These are phyloP conservation scores for Scleroderma bovista DNA, from an alignment of 768 basidiomycete species.

Conservation along the genomic window DNA sequence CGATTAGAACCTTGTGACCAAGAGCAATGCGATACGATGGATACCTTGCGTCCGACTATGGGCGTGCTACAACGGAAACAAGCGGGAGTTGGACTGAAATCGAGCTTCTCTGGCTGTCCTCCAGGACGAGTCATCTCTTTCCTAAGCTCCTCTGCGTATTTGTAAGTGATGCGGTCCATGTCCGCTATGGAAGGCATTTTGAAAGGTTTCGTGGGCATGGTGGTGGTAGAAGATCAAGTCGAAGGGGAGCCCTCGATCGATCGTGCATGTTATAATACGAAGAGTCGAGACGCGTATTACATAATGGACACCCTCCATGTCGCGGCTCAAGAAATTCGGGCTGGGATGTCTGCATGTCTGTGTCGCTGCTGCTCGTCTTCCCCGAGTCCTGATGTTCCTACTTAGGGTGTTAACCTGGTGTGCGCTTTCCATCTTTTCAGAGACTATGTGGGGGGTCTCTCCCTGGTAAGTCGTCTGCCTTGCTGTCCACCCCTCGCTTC, in stretches of 20 bases:
- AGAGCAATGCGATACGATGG: background rate
- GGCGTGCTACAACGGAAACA: slow-evolving; percentile 19
- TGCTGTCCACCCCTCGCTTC: background rate
- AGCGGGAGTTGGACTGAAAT: slow-evolving; percentile 17
- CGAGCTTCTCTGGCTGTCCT: slow-evolving; percentile 24
- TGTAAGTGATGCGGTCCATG: slow-evolving; percentile 23
- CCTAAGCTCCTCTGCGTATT: slow-evolving; percentile 23
- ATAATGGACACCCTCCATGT: slow-evolving; percentile 3
- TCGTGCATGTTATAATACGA: too few relatives aligned
- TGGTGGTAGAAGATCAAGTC: background rate
- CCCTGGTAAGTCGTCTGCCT: slow-evolving; percentile 35
- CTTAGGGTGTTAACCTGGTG: slow-evolving; percentile 47
- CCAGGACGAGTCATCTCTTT: slow-evolving; percentile 21
- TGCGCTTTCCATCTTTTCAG: slow-evolving; percentile 60
- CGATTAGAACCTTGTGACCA: background rate
- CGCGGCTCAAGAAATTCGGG: slow-evolving; percentile 16
- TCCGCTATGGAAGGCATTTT: slow-evolving; percentile 21
- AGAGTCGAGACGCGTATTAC: background rate
- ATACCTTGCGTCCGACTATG: slow-evolving; percentile 18
- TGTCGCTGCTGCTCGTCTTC: background rate
- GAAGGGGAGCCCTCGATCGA: too few relatives aligned
- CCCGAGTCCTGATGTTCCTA: slow-evolving; percentile 1
- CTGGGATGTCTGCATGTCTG: slow-evolving; percentile 25
- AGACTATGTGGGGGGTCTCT: slow-evolving; percentile 53
- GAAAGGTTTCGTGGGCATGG: slow-evolving; percentile 14